These are phyloP conservation scores for Pyrenopolyporus hunteri DNA, from an alignment of 495 filamentous ascomycete genomes.

Conservation along the genomic window DNA sequence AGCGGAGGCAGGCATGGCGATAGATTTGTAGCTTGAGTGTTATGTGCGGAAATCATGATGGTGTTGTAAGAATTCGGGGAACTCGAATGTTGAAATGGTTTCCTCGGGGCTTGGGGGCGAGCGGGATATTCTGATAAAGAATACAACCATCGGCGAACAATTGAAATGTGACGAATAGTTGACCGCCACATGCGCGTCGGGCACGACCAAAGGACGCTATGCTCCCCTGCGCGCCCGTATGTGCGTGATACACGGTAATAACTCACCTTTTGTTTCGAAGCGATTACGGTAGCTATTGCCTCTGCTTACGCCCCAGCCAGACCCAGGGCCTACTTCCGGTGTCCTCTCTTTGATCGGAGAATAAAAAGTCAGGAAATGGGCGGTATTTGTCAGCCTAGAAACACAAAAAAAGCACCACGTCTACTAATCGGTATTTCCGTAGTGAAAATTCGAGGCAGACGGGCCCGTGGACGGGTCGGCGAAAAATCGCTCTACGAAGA, in stretches of 20 bases:
- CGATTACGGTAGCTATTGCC: not conserved
- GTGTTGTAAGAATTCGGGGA: not conserved
- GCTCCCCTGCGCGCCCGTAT: not conserved
- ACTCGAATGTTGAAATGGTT: not conserved
- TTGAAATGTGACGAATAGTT: conserved; percentile 10
- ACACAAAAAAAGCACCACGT: conserved; percentile 2
- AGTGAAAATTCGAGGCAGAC: conserved; percentile 9
- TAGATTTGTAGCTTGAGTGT: not conserved
- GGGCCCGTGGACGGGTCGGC: not conserved
- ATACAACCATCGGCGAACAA: not conserved
- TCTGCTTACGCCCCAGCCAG: conserved; percentile 2
- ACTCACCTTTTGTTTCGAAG: not conserved
- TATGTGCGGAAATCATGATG: not conserved
- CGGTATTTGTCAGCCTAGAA: conserved; percentile 9
- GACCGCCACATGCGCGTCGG: conserved; percentile 24
- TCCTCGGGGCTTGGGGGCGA: not conserved
- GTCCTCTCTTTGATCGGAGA: conserved; percentile 8
- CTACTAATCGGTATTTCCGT: not conserved
- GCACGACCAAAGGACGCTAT: conserved; percentile 18
- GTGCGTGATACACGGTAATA: not conserved
- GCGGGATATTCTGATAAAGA: not conserved
- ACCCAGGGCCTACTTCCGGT: not conserved
- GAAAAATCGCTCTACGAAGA: not conserved
- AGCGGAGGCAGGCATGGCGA: conserved; percentile 21
- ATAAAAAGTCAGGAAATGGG: conserved; percentile 20